Base-by-base conservation (phyloP, 306 rosid genomes). In the Rosa rugosa region DNA sequence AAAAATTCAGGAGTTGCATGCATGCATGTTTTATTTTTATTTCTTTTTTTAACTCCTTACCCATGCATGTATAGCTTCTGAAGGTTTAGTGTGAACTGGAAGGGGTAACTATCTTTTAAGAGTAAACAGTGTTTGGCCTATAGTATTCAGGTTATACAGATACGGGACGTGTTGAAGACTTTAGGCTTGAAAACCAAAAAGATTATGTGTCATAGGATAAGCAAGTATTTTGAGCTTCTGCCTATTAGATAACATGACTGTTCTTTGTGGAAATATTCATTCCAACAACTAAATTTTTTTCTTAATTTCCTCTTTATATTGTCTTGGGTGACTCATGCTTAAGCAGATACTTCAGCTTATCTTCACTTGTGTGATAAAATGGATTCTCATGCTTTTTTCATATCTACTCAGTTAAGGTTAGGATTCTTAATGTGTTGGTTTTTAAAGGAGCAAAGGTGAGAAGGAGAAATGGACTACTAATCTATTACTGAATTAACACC, bases 81-180 rank as follows among this genome's bases (percentile, higher is more conserved):
- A 70, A 5, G 13, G 23, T n/a, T 70, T 25, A 36, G 50, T 53
- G 20, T 73, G 66, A 73, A 73, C 65, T 38, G 34, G 65, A 53
- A 18, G 3, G 1, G 22, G 51, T 56, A n/a, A 40, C 51, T 41
- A 31, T 40, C 16, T 41, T 57, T 14, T 0, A 1, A 27, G 40
- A 41, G 42, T n/a, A 57, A 42, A 42, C 44, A 11, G 18, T 60
- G 70, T 27, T 23, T 10, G 31, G 25, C 7, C 23, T 60, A 11
- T 36, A 27, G 42, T 59, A 25, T 60, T 41, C 3, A 22, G 51
- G 44, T 51, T 56, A 40, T 47, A 36, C 9, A 6, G 45, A 18
- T 8, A 40, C 40, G 8, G 22, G 49, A 40, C 18, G 25, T 4
- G 5, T 40, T 40, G 6, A 38, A 14, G 25, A 38, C 46, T 36